Base-by-base conservation (phyloP, 805 yeast species). In the Kodamaea nitidulidarum region DNA sequence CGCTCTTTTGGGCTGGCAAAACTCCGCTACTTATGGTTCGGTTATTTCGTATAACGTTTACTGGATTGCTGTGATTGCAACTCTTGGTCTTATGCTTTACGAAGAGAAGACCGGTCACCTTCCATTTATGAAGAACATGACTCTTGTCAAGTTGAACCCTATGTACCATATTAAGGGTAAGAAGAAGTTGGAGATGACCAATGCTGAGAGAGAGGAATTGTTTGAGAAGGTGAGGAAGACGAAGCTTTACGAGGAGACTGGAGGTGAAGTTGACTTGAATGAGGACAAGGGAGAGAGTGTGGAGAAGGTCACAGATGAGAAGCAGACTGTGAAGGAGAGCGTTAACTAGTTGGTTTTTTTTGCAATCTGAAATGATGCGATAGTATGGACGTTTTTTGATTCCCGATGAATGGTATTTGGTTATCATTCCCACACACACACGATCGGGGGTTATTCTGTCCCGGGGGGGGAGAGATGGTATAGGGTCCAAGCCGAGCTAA, bases 111-210 rank as follows among this genome's bases (percentile, higher is more conserved):
- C 32, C 36, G 60, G 60, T 25, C 60, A 54, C 48, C 51, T 55
- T 48, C 58, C 58, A 11, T 47, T 48, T 40, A 17, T 36, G 42
- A 46, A 43, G 46, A 40, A 32, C 34, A 26, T 51, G 15, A 50
- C 50, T 4, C 36, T 49, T 34, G 72, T 50, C 57, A 59, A 52
- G 52, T 80, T 84, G 63, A 83, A 81, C 65, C 95, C 91, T 63
- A 71, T 80, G 74, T 82, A 80, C 64, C 73, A 80, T 69, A 61
- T 84, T 46, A 84, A 81, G 69, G 72, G 73, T 50, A 80, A 80
- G 74, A 75, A 81, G 71, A 76, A 79, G 64, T 51, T 71, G 42
- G 80, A 78, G 47, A 55, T 81, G 54, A 55, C 77, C 20, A 58
- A 61, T 26, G 75, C 56, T n/a, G 76, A 82, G 61, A 68, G 73